Base-by-base conservation (phyloP, 2,329 filamentous ascomycete species). In the Pestalotiopsis sp. region DNA sequence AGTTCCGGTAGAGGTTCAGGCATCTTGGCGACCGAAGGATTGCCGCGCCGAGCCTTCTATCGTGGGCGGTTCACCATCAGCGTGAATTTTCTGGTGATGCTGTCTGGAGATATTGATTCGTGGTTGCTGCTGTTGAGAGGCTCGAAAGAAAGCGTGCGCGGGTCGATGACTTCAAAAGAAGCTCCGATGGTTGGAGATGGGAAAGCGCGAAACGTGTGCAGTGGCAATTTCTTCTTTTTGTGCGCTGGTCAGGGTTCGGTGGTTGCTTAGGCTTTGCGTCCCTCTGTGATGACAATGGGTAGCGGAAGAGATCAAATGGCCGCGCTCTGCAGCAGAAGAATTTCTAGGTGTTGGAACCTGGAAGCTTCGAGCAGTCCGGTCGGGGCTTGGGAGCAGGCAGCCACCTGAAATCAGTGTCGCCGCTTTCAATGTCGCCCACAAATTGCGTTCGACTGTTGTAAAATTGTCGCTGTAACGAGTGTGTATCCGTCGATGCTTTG, bases 1-100 rank as follows among this genome's bases (percentile, higher is more conserved):
- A 72, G 71, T 71, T 78, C 77, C 57, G 75, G 70, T 69, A 73
- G 66, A 70, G 66, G 45, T 49, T 76, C 74, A 72, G 77, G 77
- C 77, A 79, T 79, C 66, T 74, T 76, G 74, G 69, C 57, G 65
- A 58, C 66, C 31, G 23, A n/a, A 66, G 27, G 36, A 20, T 59
- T 57, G 64, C 64, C 52, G 52, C 64, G 56, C 64, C 57, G 20
- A 45, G 64, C 62, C 41, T 49, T 45, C 62, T 64, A 64, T 71
- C 64, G 66, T 20, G 12, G 12, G 59, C 31, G 17, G 59, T 27
- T 36, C 36, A 61, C 59, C 59, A 61, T 64, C 70, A 61, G 70
- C 70, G 17, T 58, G 66, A 39, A 71, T 70, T 7, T 31, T 67
- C n/a, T 72, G 75, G 76, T 76, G 67, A 67, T 14, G 39, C 60